Conservation (phyloP, 495 filamentous ascomycete genomes). For the Cairneyella variabilis region DNA sequence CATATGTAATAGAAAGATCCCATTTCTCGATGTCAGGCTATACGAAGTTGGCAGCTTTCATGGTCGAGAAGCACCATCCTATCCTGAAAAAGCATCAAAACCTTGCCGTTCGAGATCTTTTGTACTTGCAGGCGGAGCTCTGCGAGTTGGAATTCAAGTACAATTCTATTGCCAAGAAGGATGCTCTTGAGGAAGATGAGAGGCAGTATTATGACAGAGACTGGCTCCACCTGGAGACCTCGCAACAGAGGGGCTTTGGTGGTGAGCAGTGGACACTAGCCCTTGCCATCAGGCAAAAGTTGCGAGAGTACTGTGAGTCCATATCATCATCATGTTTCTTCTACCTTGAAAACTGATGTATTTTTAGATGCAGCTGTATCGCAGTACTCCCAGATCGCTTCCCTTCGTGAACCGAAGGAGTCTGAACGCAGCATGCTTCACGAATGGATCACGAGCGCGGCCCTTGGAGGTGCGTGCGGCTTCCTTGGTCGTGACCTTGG, state of each 20-base stretch:
- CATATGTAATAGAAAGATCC: neutral
- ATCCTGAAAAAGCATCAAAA: conserved; percentile 8
- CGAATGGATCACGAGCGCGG: conserved; percentile 2
- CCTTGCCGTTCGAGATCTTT: conserved; percentile 9
- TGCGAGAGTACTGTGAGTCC: conserved; percentile 9
- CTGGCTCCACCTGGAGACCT: conserved; percentile 1
- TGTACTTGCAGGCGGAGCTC: conserved; percentile 11
- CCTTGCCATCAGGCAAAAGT: conserved; percentile 2
- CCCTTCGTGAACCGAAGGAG: neutral
- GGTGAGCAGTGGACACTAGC: conserved; percentile 10
- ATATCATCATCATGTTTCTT: neutral
- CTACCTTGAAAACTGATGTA: neutral
- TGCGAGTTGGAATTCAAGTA: conserved; percentile 7
- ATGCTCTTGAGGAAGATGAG: conserved; percentile 6
- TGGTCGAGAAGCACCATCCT: conserved; percentile 8
- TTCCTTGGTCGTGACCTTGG: conserved; percentile 6
- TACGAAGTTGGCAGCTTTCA: conserved; percentile 9
- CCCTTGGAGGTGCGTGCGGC: conserved; percentile 1
- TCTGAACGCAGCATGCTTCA: conserved; percentile 3
- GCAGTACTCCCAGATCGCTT: conserved; percentile 9
- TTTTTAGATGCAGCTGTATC: conserved; percentile 1
- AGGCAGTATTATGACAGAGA: conserved; percentile 5
- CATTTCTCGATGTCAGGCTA: conserved; percentile 12
- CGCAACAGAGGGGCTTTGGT: neutral
- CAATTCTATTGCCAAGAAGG: neutral